These are phyloP conservation scores for Daldinia sp. DNA, from an alignment of 2,329 filamentous ascomycete genomes.

Conservation along the genomic window DNA sequence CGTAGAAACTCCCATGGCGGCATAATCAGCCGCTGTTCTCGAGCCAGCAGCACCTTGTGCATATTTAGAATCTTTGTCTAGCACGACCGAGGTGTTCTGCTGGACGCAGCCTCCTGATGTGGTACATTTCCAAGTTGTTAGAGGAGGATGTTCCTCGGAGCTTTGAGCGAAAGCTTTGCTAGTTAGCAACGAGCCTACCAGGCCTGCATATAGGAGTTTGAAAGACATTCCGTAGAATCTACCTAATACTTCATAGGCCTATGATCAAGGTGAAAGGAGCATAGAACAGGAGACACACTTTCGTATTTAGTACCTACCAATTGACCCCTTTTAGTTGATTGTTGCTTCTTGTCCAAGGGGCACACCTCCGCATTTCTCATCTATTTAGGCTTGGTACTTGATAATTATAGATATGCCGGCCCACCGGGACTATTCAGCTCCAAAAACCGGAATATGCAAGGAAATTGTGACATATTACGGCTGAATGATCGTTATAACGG, in stretches of 20 bases:
- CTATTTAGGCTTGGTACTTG: conserved; percentile 30
- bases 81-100: conserved; percentile 36
- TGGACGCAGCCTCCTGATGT: conserved; percentile 35
- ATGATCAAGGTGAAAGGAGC: conserved; percentile 6
- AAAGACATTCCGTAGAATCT: conserved; percentile 20
- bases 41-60: conserved; percentile 27
- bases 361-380: conserved; percentile 24
- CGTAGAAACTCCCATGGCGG: conserved; percentile 35
- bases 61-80: conserved; percentile 35
- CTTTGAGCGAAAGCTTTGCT: conserved; percentile 19
- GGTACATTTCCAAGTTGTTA: conserved; percentile 35
- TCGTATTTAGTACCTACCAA: conserved; percentile 10
- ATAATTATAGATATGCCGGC: conserved; percentile 20
- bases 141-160: conserved; percentile 30
- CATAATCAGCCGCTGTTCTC: conserved; percentile 29
- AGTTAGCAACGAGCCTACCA: conserved; percentile 24
- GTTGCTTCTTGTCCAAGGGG: neutral
- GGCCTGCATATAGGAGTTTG: conserved; percentile 22
- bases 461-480: conserved; percentile 31
- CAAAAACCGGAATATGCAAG: conserved; percentile 26
- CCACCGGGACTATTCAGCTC: conserved; percentile 20
- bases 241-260: neutral
- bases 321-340: conserved; percentile 21
- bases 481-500: conserved; percentile 26
- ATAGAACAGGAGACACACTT: conserved; percentile 6